Evolutionary conservation across 2,329 filamentous ascomycete species (phyloP), one percentile per base, ranked within the genome.

Genomic region (Aspergillus sp.): DNA sequence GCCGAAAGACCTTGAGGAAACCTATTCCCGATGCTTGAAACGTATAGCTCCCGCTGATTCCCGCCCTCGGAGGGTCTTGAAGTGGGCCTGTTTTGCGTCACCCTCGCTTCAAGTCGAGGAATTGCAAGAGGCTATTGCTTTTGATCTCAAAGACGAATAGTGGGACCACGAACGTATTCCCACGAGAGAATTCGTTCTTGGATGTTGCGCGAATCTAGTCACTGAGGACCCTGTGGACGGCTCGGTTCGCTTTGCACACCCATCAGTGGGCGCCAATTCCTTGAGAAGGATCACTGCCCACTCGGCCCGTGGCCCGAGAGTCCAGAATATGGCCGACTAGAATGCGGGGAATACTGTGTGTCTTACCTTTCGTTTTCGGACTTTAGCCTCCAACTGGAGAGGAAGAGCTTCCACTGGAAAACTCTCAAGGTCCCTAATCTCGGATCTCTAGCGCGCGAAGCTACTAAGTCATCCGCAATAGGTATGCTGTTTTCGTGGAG

Each of bases 311-410:
- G 67, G 61, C 51, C 60, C 60, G 13, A 30, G 15, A 28, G 23
- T 46, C 28, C 22, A 41, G 3, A 49, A 64, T 3, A 56, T n/a
- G 67, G 66, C 8, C 51, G 59, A 8, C 56, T 64, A 0, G 54
- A 65, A 30, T 70, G 66, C 19, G 67, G 67, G 48, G 68, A 67
- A 46, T 61, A 67, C 9, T 70, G 64, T 57, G 54, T 70, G 53
- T 30, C 60, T 9, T 69, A 69, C 57, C 60, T 68, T 3, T 66
- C 66, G 17, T 69, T 70, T 54, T 62, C 64, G 1, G 57, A 69
- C 38, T 70, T 70, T 38, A 57, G 56, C 43, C 64, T 68, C 30
- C 60, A 62, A 25, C 13, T 69, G 7, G 38, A 15, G 13, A 61
- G 25, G 34, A 34, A 34, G 7, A 4, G 2, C 49, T 17, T n/a